Base-by-base conservation (phyloP, 257 asterid species). In the Avicennia marina region DNA sequence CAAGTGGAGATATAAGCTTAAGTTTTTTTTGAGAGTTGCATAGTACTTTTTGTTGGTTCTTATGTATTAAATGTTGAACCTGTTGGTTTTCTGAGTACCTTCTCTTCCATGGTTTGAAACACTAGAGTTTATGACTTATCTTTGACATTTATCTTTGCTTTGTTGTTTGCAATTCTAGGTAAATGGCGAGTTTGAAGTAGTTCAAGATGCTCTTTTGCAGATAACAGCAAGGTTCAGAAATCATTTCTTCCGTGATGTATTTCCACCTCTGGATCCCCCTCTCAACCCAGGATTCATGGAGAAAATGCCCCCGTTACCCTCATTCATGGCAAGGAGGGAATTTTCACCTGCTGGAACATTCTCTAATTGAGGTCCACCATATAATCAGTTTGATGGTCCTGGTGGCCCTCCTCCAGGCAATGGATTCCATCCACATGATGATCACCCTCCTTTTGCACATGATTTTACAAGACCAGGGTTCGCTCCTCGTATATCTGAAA, bases 161-260 rank as follows among this genome's bases (percentile, higher is more conserved):
- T 46, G 33, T 29, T 54, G 20, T 52, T 39, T 66, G 63, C 34
- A 20, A 36, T 64, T 69, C 45, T 68, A 91, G 98, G 76, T 88
- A 54, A 91, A 60, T 68, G 98, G 98, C 56, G 90, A 85, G 11
- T 53, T 66, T 47, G 94, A 78, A 62, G 70, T 68, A 42, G 87
- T 88, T 71, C 86, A 77, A 64, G 96, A 88, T 50, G 98, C 98
- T 51, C 96, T 91, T 68, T 4, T 81, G 61, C 95, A 88, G 75
- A 91, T 91, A 76, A 88, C 94, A 5, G 8, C 83, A 59, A 88
- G 95, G 82, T 67, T 91, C 71, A 81, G 75, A 73, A 69, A 83
- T 53, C 89, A 78, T 68, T 76, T 78, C 69, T 85, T 83, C 48
- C 90, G 96, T 25, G 93, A 91, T 70, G 79, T 72, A 61, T 79